Conservation (phyloP, 495 filamentous ascomycete genomes). For the Astrothelium subdiscretum region DNA sequence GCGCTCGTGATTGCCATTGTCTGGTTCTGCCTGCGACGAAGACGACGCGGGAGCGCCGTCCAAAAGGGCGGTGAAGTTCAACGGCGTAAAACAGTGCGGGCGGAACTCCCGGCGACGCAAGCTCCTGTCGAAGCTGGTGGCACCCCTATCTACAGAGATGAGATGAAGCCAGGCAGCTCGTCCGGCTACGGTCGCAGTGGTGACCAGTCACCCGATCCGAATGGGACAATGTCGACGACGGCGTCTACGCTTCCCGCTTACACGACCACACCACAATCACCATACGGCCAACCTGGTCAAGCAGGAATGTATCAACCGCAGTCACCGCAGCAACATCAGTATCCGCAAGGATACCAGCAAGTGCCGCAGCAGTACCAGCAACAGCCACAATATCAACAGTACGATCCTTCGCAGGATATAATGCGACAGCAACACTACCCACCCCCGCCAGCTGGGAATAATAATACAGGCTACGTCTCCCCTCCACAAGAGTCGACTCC, state of each 20-base stretch:
- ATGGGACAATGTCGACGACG: not conserved
- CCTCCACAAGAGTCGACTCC: not conserved
- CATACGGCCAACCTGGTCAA: not conserved
- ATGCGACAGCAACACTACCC: constrained; percentile 1
- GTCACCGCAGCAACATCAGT: not conserved
- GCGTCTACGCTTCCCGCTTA: not conserved
- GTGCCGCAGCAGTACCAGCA: not conserved
- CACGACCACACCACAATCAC: not conserved
- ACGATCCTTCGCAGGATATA: constrained; percentile 3
- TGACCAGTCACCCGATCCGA: not conserved
- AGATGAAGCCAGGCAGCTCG: not conserved
- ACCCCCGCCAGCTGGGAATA: not conserved
- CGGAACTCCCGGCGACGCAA: not conserved
- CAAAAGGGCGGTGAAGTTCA: not conserved
- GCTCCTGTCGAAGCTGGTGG: not conserved
- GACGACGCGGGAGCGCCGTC: not conserved
- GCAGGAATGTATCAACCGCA: not conserved
- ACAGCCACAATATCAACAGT: not conserved
- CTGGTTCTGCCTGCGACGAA: constrained; percentile 19
- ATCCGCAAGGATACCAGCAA: not conserved
- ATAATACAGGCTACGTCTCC: not conserved
- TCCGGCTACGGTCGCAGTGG: not conserved
- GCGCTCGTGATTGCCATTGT: constrained; percentile 18
- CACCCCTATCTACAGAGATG: not conserved
- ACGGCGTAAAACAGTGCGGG: not conserved